Conservation (phyloP, 2,329 filamentous ascomycete genomes). For the Microsporum canis region DNA sequence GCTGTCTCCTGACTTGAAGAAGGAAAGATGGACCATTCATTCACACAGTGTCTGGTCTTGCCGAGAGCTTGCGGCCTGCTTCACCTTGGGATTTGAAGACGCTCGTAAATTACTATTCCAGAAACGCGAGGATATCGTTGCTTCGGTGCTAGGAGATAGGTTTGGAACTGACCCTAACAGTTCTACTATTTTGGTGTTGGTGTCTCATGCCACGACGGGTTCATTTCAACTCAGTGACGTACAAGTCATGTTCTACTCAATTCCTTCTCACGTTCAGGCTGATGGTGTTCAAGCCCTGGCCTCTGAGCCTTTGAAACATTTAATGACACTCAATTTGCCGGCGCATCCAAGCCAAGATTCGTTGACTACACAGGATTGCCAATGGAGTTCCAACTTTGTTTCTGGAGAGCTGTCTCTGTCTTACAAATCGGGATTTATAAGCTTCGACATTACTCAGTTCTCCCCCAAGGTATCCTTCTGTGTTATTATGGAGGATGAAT, state of each 20-base stretch:
- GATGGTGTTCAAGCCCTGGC: conserved; percentile 19
- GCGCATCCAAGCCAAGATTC: conserved; percentile 20
- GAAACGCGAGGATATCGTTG: conserved; percentile 30
- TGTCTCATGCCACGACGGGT: conserved; percentile 27
- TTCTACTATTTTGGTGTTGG: conserved; percentile 29
- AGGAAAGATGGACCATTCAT: conserved; percentile 30
- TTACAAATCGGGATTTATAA: conserved; percentile 30
- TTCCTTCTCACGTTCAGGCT: conserved; percentile 21
- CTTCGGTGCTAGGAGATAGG: conserved; percentile 27
- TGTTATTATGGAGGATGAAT: conserved; percentile 27
- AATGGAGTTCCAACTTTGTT: conserved; percentile 33
- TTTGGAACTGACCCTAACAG: conserved; percentile 20
- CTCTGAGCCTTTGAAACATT: conserved; percentile 27
- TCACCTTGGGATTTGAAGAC: conserved; percentile 32
- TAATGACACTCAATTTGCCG: conserved; percentile 28
- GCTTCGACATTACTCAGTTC: conserved; percentile 35
- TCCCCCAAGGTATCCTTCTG: conserved; percentile 29
- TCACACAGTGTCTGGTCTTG: conserved; percentile 22
- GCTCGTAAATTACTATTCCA: conserved; percentile 31
- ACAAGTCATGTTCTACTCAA: conserved; percentile 31
- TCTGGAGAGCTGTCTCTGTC: conserved; percentile 32
- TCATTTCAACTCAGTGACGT: conserved; percentile 25
- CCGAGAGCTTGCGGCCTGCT: conserved; percentile 26
- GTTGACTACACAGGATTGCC: conserved; percentile 19
- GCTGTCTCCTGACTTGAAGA: conserved; percentile 31